Evolutionary conservation across 2,329 filamentous ascomycete genomes (phyloP).

Genomic region (Capronia epimyces): DNA sequence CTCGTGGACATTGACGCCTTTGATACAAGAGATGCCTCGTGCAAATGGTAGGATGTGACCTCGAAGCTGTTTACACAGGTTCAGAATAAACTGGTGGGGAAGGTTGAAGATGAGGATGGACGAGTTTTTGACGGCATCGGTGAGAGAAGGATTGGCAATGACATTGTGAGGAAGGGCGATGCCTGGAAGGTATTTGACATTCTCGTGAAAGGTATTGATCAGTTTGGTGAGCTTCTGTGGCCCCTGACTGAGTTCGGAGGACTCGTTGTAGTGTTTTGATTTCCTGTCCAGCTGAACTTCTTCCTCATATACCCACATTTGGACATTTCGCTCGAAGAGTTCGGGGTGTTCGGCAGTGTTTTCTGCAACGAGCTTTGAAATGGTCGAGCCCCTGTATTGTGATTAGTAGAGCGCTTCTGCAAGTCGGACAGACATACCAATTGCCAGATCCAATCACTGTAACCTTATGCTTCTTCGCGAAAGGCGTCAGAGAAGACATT

Average conservation of each 20-base stretch:
- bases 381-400: slow-evolving; percentile 74
- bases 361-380: slow-evolving; percentile 93
- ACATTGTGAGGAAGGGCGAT: slow-evolving; percentile 77
- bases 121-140: slow-evolving; percentile 73
- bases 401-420: not conserved
- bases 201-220: slow-evolving; percentile 92
- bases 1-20: slow-evolving; percentile 89
- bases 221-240: slow-evolving; percentile 82
- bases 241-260: slow-evolving; percentile 53
- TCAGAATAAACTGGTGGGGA: slow-evolving; percentile 90
- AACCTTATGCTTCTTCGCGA: slow-evolving; percentile 78
- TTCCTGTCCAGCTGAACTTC: slow-evolving; percentile 67
- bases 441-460: slow-evolving; percentile 94
- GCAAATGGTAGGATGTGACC: slow-evolving; percentile 89
- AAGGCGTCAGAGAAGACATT: slow-evolving; percentile 48
- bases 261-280: slow-evolving; percentile 66
- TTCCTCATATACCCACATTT: slow-evolving; percentile 99
- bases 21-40: slow-evolving; percentile 93
- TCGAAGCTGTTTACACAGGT: slow-evolving; percentile 74
- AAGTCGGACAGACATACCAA: slow-evolving; percentile 55
- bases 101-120: slow-evolving; percentile 94
- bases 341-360: slow-evolving; percentile 73
- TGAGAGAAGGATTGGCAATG: slow-evolving; percentile 73
- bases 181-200: slow-evolving; percentile 94
- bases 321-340: slow-evolving; percentile 80